Base-by-base conservation (phyloP, 805 yeast genomes). In the Komagataella ulmi region DNA sequence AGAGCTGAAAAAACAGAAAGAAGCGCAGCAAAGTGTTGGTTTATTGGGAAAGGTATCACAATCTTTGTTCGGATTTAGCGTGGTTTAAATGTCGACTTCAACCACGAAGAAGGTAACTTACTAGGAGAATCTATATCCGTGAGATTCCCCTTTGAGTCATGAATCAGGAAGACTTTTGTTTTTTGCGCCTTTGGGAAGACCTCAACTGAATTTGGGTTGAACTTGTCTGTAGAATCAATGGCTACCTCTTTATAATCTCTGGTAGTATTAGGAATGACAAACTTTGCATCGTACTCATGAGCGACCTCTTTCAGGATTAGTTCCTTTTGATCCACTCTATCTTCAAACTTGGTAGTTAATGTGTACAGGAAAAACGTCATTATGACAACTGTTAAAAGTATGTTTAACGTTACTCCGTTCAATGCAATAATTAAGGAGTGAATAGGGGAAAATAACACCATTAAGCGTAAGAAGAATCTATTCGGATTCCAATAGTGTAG, bases 281-380 rank as follows among this genome's bases (percentile, higher is more conserved):
- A 77, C 60, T 85, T 85, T 30, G 72, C 64, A 56, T 81, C 75
- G 58, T 80, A 80, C 58, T 86, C 93, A 44, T 73, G 74, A 54
- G 81, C 68, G 55, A 78, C 76, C 59, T 84, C 88, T 54, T 75
- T 76, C 53, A 73, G 73, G 3, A 85, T 61, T 7, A 83, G 68
- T 51, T 77, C 79, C 55, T 80, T 82, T 63, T 85, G 90, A 46
- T 74, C 67, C 17, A 80, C 52, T 50, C 77, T 66, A 1, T 65
- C 68, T 43, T 75, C 65, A 58, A 77, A 85, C 46, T 70, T 68
- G 44, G 59, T 58, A 12, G 79, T 60, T 5, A 77, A 54, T 36
- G 76, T 57, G 1, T 66, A 57, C 6, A 65, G 55, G 21, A 74
- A 70, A n/a, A 72, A 63, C 2, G 68, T 52, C 3, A 67, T n/a